A percentile compares a stretch with the other conserved stretches of the same genome.
Conservation (phyloP, 2,329 filamentous ascomycete genomes). For the Arthrobotrys musiformis region DNA sequence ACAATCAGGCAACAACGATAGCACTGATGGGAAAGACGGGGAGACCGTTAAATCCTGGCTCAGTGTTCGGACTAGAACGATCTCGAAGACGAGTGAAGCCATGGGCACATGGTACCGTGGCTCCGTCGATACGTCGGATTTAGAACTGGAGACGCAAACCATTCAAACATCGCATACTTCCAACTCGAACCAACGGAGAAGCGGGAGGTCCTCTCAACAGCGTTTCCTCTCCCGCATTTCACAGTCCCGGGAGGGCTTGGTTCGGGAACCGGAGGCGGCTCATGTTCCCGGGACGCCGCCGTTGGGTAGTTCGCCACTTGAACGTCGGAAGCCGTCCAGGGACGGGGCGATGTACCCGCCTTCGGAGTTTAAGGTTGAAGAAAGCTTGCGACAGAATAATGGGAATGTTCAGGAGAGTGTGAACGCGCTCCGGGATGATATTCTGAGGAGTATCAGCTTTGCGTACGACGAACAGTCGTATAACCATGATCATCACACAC, state of each 20-base stretch:
- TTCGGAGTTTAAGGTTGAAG: slow-evolving; percentile 54
- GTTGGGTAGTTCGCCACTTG: not conserved
- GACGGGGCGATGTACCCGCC: slow-evolving; percentile 42
- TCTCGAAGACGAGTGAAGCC: slow-evolving; percentile 42
- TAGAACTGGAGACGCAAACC: slow-evolving; percentile 24
- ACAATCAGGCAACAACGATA: slow-evolving; percentile 17
- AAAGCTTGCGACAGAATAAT: slow-evolving; percentile 47
- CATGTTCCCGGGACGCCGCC: slow-evolving; percentile 7
- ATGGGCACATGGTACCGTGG: slow-evolving; percentile 35
- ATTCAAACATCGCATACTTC: slow-evolving; percentile 6
- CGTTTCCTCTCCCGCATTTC: slow-evolving; percentile 37
- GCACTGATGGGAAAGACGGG: slow-evolving; percentile 29
- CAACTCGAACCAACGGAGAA: slow-evolving; percentile 31
- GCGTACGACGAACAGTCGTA: slow-evolving; percentile 50
- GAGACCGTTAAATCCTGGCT: slow-evolving; percentile 46
- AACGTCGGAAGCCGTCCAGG: slow-evolving; percentile 31
- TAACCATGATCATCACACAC: slow-evolving; percentile 49
- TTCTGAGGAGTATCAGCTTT: slow-evolving; percentile 48
- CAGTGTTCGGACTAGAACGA: slow-evolving; percentile 25
- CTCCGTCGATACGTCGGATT: slow-evolving; percentile 21
- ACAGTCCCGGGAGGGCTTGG: slow-evolving; percentile 26
- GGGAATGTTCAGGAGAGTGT: slow-evolving; percentile 53
- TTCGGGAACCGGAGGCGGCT: slow-evolving; percentile 24
- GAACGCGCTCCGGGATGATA: slow-evolving; percentile 42
- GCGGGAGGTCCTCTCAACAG: slow-evolving; percentile 31